A percentile compares a stretch with the other conserved stretches of the same genome.
Conservation (phyloP, 2,329 filamentous ascomycete genomes). For the Chaetomium strumarium region DNA sequence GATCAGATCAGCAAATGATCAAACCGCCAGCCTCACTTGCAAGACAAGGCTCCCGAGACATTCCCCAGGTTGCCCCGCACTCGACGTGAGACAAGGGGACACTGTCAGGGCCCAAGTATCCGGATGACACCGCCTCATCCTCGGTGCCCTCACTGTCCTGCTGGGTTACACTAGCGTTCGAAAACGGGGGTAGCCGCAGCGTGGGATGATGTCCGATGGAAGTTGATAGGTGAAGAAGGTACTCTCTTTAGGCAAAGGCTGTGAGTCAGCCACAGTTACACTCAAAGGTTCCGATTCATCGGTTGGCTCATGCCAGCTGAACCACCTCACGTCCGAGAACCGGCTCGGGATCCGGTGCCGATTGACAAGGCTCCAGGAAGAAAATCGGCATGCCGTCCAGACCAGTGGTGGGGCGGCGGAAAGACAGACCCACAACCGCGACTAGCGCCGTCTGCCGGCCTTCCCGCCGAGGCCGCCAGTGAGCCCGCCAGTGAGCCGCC, state of each 20-base stretch:
- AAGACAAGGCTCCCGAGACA: slow-evolving; percentile 3
- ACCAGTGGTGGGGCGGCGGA: background rate
- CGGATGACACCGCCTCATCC: slow-evolving; percentile 1
- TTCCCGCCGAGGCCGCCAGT: too few species aligned
- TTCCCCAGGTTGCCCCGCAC: background rate
- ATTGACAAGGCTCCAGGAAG: background rate
- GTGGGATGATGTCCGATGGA: background rate
- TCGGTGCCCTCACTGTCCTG: background rate
- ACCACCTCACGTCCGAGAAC: background rate
- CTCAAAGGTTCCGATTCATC: background rate
- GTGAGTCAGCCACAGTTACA: background rate
- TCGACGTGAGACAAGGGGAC: background rate
- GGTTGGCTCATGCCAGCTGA: background rate
- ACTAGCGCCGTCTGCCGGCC: background rate
- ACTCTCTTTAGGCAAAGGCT: background rate
- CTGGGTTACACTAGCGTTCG: background rate
- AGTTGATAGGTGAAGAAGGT: too few species aligned
- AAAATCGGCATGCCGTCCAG: background rate
- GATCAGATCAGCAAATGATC: too few species aligned
- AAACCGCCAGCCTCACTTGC: background rate
- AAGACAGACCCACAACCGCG: background rate
- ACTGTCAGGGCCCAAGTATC: background rate
- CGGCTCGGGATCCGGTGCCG: background rate
- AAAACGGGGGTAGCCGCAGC: background rate
- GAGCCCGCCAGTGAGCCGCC: background rate